phyloP scores from a whole-genome alignment of 192 early-diverging fungal species.

The Gaertneriomyces sp. region DNA sequence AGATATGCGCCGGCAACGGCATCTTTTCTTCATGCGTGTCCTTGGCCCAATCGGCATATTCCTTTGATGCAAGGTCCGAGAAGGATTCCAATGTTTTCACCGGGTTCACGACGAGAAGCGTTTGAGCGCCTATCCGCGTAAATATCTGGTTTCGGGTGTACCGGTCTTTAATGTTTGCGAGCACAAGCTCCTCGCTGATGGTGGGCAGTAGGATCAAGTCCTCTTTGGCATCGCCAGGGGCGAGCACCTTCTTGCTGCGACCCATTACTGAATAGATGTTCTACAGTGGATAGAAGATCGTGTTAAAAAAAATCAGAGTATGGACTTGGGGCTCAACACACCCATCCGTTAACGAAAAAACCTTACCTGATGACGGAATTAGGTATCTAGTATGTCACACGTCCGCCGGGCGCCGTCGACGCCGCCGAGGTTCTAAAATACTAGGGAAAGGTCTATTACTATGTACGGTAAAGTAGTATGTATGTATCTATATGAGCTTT shows the following conservation, averaged over 20 bases:
- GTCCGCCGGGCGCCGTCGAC: too few relatives aligned
- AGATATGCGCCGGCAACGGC: conserved; percentile 68
- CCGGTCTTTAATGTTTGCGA: conserved; percentile 34
- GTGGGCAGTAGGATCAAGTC: conserved; percentile 32
- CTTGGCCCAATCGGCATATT: conserved; percentile 56
- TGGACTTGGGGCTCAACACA: too few relatives aligned
- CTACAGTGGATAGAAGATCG: too few relatives aligned
- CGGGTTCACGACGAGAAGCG: conserved; percentile 77
- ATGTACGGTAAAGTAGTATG: too few relatives aligned
- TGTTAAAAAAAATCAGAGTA: too few relatives aligned
- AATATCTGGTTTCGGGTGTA: conserved; percentile 34
- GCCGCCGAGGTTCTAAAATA: too few relatives aligned
- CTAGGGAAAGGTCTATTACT: too few relatives aligned
- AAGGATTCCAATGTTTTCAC: conserved; percentile 62
- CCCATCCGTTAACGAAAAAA: too few relatives aligned
- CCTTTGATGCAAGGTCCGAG: conserved; percentile 57
- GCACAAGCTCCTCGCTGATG: conserved; percentile 18
- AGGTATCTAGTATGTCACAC: too few relatives aligned
- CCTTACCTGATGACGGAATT: too few relatives aligned
- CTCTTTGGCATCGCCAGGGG: conserved; percentile 28
- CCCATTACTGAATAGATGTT: conserved; percentile 11
- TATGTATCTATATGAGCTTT: too few relatives aligned
- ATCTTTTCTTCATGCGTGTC: conserved; percentile 34
- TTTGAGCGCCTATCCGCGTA: conserved; percentile 58
- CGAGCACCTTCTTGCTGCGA: conserved; percentile 18